phyloP scores from a whole-genome alignment of 2,329 filamentous ascomycete genomes.

The Nemania bipapillata region DNA sequence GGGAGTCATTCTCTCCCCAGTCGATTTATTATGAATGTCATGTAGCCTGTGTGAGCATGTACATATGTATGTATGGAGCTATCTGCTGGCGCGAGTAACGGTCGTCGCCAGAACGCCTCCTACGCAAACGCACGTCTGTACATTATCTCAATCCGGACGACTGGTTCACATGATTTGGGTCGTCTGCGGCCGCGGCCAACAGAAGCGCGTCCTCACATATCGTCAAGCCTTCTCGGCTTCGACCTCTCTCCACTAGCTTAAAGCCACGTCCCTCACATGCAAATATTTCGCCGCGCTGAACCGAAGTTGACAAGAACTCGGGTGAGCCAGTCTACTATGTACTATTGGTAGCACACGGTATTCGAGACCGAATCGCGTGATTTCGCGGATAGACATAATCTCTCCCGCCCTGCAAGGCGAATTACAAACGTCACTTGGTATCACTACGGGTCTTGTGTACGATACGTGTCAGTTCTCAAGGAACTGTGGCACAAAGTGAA shows the following conservation, averaged over 20 bases:
- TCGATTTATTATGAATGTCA: too few relatives aligned
- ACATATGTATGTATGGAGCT: background rate
- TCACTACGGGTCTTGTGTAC: background rate
- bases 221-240: background rate
- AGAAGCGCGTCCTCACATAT: slow-evolving; percentile 2
- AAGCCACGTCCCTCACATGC: slow-evolving; percentile 18
- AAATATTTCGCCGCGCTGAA: slow-evolving; percentile 3
- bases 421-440: background rate
- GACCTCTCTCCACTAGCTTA: slow-evolving; percentile 9
- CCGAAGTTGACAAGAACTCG: background rate
- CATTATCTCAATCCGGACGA: slow-evolving; percentile 6
- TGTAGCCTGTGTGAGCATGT: too few relatives aligned
- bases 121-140: slow-evolving; percentile 2
- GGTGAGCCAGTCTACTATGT: background rate
- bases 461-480: background rate
- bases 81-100: background rate
- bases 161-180: slow-evolving; percentile 30
- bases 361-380: background rate
- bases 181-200: slow-evolving; percentile 28
- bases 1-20: too few relatives aligned
- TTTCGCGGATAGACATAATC: background rate
- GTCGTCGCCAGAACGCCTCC: slow-evolving; percentile 10
- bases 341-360: background rate
- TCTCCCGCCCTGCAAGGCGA: background rate
- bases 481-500: too few relatives aligned